phyloP scores from a whole-genome alignment of 2,329 filamentous ascomycete species.

The Pseudogymnoascus sp. region DNA sequence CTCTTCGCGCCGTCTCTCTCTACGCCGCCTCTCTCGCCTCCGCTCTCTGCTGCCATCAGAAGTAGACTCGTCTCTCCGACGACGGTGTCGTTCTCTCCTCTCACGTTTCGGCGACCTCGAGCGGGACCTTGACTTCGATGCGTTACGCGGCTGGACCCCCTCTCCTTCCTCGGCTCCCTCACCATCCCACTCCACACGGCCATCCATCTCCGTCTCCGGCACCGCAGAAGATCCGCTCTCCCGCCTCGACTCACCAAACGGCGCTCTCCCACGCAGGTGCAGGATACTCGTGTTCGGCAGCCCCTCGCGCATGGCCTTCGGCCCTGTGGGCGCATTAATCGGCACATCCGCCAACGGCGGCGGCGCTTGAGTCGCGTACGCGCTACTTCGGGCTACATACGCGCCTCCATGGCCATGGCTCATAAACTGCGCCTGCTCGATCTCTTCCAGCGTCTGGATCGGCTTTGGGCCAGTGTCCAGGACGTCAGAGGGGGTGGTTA shows the following conservation, averaged over 20 bases:
- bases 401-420: neutral
- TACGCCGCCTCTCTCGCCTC: slow-evolving; percentile 25
- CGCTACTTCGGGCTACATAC: slow-evolving; percentile 2
- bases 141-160: neutral
- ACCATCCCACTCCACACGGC: slow-evolving; percentile 24
- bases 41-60: slow-evolving; percentile 21
- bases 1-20: slow-evolving; percentile 29
- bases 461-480: slow-evolving; percentile 21
- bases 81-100: slow-evolving; percentile 14
- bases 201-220: slow-evolving; percentile 25
- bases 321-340: slow-evolving; percentile 78
- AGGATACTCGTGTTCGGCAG: slow-evolving; percentile 74
- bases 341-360: slow-evolving; percentile 37
- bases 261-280: slow-evolving; percentile 43
- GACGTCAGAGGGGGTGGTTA: neutral
- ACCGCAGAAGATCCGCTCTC: slow-evolving; percentile 10
- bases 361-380: neutral
- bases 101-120: slow-evolving; percentile 28
- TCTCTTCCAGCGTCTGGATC: slow-evolving; percentile 31
- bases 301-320: slow-evolving; percentile 89
- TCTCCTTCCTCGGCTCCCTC: slow-evolving; percentile 9
- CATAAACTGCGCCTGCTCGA: slow-evolving; percentile 15
- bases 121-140: slow-evolving; percentile 24
- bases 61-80: slow-evolving; percentile 2
- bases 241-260: slow-evolving; percentile 26